phyloP scores from a whole-genome alignment of 2,329 filamentous ascomycete species.

The Cryphonectria carpinicola region DNA sequence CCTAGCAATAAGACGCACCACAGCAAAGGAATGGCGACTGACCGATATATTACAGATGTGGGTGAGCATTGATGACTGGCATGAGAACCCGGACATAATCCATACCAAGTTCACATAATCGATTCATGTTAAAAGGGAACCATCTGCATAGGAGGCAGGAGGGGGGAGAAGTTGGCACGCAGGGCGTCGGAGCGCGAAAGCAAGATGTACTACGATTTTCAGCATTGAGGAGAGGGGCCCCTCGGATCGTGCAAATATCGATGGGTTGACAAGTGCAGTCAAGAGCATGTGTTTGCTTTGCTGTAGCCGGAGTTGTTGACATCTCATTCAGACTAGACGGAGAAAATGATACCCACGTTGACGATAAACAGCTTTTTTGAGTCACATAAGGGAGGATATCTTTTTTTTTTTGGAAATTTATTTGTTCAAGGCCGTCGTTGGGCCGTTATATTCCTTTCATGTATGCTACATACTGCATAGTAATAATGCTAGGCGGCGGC shows the following conservation, averaged over 20 bases:
- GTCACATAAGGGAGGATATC: not conserved
- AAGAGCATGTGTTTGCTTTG: slow-evolving; percentile 20
- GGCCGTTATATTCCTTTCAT: not conserved
- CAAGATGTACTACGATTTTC: slow-evolving; percentile 11
- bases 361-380: slow-evolving; percentile 9
- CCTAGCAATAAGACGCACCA: not conserved
- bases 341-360: slow-evolving; percentile 30
- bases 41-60: slow-evolving; percentile 75
- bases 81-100: slow-evolving; percentile 98
- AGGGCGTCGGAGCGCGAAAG: slow-evolving; percentile 17
- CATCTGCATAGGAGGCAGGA: not conserved
- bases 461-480: not conserved
- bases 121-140: not conserved
- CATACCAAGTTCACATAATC: slow-evolving; percentile 91
- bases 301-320: slow-evolving; percentile 28
- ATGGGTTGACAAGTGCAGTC: slow-evolving; percentile 24
- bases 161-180: not conserved
- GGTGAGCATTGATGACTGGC: slow-evolving; percentile 99
- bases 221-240: not conserved
- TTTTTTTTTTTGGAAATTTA: not conserved
- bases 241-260: slow-evolving; percentile 7
- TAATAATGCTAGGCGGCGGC: not conserved
- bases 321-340: slow-evolving; percentile 28
- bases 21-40: not conserved
- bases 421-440: not conserved